A percentile compares a stretch with the other conserved stretches of the same genome.
Evolutionary conservation across 768 basidiomycete genomes (phyloP).

Genomic region (Tremella mesenterica): DNA sequence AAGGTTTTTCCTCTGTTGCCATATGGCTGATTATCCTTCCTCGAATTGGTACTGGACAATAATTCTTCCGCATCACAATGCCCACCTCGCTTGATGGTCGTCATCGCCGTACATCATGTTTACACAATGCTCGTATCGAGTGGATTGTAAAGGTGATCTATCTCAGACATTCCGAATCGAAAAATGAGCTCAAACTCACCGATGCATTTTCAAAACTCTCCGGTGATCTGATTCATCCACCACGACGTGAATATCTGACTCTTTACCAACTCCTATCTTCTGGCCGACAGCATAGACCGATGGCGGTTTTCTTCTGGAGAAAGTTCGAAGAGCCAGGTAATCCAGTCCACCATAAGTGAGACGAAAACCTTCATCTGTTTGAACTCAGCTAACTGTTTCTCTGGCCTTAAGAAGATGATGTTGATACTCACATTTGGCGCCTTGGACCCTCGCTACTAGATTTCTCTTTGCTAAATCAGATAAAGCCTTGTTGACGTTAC

Average conservation of each 20-base stretch:
- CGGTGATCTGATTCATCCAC: constrained; percentile 74
- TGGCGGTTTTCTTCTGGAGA: constrained; percentile 68
- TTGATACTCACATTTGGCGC: constrained; percentile 69
- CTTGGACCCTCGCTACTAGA: constrained; percentile 78
- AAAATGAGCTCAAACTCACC: constrained; percentile 50
- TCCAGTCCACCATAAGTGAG: constrained; percentile 99
- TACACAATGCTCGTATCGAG: no score
- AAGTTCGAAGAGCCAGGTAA: constrained; percentile 82
- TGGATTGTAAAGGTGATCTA: no score
- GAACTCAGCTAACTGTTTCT: neutral
- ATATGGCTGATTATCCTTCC: no score
- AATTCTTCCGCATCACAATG: no score
- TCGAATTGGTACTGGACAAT: no score
- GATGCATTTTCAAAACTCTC: constrained; percentile 86
- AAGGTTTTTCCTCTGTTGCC: no score
- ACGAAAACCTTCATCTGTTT: constrained; percentile 86
- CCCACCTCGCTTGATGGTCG: no score
- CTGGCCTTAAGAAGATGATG: neutral
- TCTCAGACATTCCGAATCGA: no score
- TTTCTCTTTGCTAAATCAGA: constrained; percentile 86
- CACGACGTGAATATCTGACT: constrained; percentile 60
- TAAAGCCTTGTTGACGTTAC: constrained; percentile 86
- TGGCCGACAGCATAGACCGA: constrained; percentile 87
- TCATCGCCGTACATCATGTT: no score
- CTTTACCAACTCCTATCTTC: constrained; percentile 97